A percentile compares a stretch with the other conserved stretches of the same genome.
Conservation (phyloP, 495 filamentous ascomycete species). For the Neurospora intermedia region DNA sequence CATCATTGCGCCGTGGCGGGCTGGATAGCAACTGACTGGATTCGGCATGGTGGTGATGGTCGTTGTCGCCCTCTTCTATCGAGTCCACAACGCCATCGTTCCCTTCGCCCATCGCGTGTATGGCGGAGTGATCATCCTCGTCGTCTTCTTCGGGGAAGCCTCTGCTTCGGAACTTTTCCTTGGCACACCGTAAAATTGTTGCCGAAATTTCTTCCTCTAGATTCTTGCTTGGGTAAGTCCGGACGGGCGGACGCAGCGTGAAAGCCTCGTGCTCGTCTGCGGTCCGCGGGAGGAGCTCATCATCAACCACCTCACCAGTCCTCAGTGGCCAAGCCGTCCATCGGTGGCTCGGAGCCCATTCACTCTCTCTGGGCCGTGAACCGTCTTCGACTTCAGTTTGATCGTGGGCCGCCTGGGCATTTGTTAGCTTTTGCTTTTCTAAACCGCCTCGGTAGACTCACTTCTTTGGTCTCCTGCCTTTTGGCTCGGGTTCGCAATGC, state of each 20-base stretch:
- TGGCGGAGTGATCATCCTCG: background rate
- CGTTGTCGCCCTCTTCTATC: constrained; percentile 4
- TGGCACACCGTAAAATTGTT: constrained; percentile 49
- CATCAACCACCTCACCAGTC: constrained; percentile 47
- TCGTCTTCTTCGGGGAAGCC: background rate
- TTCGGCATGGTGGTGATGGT: background rate
- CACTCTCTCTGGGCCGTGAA: background rate
- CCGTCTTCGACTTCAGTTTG: constrained; percentile 7
- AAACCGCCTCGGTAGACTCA: constrained; percentile 1
- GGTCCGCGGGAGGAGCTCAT: constrained; percentile 21
- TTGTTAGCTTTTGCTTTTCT: constrained; percentile 44
- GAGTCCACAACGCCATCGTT: constrained; percentile 1
- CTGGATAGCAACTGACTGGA: background rate
- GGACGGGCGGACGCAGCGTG: background rate
- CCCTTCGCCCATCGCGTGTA: background rate
- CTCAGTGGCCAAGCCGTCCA: constrained; percentile 79
- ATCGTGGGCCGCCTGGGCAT: constrained; percentile 46
- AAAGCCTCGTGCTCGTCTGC: constrained; percentile 29
- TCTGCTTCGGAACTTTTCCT: constrained; percentile 41
- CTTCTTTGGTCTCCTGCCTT: constrained; percentile 14
- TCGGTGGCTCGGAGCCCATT: constrained; percentile 35
- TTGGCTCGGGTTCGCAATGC: constrained; percentile 40
- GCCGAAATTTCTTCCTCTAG: constrained; percentile 60
- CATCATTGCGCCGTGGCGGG: background rate
- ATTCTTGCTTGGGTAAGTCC: constrained; percentile 35